phyloP scores from a whole-genome alignment of 768 basidiomycete species.

The Leucogyrophana mollusca region DNA sequence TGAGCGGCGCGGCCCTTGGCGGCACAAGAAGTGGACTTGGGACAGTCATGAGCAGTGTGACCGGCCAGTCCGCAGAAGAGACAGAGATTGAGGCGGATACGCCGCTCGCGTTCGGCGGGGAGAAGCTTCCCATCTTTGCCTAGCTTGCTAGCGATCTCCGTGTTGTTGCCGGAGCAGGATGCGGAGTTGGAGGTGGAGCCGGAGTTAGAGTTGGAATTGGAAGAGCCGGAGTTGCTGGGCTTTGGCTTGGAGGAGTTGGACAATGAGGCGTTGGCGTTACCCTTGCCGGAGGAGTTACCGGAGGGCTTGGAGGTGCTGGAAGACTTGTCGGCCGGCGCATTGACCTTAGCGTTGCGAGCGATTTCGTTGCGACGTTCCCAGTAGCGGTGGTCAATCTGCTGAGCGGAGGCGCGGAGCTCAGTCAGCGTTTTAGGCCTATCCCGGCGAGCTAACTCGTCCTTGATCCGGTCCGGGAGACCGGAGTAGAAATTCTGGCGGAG shows the following conservation, averaged over 20 bases:
- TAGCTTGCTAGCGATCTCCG: no score
- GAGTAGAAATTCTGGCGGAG: slow-evolving; percentile 14
- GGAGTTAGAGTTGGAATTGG: background rate
- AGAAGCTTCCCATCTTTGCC: slow-evolving; percentile 8
- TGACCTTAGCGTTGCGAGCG: background rate
- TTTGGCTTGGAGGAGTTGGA: no score
- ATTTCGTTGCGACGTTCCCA: slow-evolving; percentile 12
- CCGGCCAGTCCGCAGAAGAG: no score
- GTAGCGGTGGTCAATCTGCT: no score
- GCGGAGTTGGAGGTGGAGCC: no score
- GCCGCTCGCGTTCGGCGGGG: background rate
- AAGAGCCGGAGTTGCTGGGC: no score
- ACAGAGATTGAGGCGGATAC: slow-evolving; percentile 1
- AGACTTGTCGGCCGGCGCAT: background rate
- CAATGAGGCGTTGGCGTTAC: no score
- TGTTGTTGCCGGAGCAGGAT: no score
- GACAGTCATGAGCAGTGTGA: background rate
- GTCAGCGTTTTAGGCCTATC: slow-evolving; percentile 2
- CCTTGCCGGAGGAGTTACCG: no score
- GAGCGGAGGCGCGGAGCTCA: background rate
- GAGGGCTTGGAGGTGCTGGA: no score
- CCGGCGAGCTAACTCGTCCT: slow-evolving; percentile 8
- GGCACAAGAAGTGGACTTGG: background rate
- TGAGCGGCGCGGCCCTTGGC: background rate
- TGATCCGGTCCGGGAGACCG: slow-evolving; percentile 10